Base-by-base conservation (phyloP, 441 rosid genomes). In the Capsella rubella region DNA sequence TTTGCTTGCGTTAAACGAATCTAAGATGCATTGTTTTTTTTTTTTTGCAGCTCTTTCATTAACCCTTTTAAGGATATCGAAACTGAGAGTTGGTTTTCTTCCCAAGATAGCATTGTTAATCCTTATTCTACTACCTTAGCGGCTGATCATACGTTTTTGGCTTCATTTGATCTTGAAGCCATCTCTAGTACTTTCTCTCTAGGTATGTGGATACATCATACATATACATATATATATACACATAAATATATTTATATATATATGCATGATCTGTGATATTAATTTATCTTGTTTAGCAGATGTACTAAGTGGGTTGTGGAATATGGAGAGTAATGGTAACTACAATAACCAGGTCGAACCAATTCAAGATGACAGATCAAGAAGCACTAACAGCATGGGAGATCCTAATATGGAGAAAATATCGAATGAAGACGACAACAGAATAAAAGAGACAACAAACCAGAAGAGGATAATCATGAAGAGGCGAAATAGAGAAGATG, bases 81-180 rank as follows among this genome's bases (percentile, higher is more conserved):
- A 50, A 64, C 31, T 18, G 55, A 49, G 21, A 12, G 42, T 53
- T 68, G 68, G 49, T 32, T 63, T 63, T 12, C 54, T 69, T 18
- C n/a, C 21, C 64, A 62, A 34, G 75, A 69, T n/a, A 53, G 15
- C 66, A 29, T 37, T 46, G 12, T 25, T 37, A 15, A 53, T 63
- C 79, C 29, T 18, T 8, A 37, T 50, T 69, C 75, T 35, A 45
- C 69, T 18, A 21, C 29, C 56, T 55, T 35, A 11, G 8, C 31
- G 13, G 5, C 39, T 39, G 69, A 70, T 76, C 29, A 69, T 31
- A 70, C 51, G 75, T 42, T 58, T 47, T 1, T 15, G 46, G 9
- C 60, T 56, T 63, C 75, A n/a, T 62, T 40, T 50, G 71, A 64
- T 54, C 54, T 63, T 49, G 62, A 70, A 64, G n/a, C 67, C 10